phyloP scores from a whole-genome alignment of 2,329 filamentous ascomycete genomes.

The Fusarium haematococcum region DNA sequence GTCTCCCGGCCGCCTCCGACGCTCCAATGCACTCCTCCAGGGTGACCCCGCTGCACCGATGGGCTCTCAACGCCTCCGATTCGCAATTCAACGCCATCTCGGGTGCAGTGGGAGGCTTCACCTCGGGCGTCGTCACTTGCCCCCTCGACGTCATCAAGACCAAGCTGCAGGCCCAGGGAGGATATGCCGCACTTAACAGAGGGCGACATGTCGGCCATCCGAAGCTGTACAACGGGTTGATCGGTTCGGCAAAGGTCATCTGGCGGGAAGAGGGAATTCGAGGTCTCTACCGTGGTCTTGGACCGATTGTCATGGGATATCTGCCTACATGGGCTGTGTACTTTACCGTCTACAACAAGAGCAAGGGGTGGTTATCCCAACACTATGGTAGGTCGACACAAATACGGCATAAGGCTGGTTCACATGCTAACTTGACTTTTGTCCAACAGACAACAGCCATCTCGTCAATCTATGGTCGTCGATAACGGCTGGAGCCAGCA shows the following conservation, averaged over 20 bases:
- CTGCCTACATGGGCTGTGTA: conserved; percentile 98
- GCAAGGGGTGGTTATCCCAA: conserved; percentile 78
- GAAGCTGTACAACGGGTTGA: conserved; percentile 83
- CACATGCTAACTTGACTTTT: conserved; percentile 23
- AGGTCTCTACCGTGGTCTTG: conserved; percentile 92
- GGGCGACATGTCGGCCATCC: conserved; percentile 62
- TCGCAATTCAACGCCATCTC: conserved; percentile 84
- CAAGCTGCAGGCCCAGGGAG: conserved; percentile 94
- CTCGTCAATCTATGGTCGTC: conserved; percentile 89
- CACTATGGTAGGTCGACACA: conserved; percentile 65
- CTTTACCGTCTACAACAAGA: conserved; percentile 94
- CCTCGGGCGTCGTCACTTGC: conserved; percentile 93
- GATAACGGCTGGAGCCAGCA: conserved; percentile 89
- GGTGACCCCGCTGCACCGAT: conserved; percentile 64
- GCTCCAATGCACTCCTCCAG: conserved; percentile 48
- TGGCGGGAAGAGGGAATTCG: conserved; percentile 88
- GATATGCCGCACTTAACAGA: conserved; percentile 70
- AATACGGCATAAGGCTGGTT: not conserved
- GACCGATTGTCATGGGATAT: conserved; percentile 95
- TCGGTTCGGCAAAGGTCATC: conserved; percentile 88
- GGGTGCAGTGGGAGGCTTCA: conserved; percentile 89
- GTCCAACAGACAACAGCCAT: conserved; percentile 74
- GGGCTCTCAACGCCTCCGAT: conserved; percentile 68
- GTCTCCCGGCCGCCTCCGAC: conserved; percentile 48
- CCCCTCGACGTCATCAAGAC: conserved; percentile 99